Conservation (phyloP, 78 protist genomes). For the slime mould (Dictyostelium discoideum) region DNA sequence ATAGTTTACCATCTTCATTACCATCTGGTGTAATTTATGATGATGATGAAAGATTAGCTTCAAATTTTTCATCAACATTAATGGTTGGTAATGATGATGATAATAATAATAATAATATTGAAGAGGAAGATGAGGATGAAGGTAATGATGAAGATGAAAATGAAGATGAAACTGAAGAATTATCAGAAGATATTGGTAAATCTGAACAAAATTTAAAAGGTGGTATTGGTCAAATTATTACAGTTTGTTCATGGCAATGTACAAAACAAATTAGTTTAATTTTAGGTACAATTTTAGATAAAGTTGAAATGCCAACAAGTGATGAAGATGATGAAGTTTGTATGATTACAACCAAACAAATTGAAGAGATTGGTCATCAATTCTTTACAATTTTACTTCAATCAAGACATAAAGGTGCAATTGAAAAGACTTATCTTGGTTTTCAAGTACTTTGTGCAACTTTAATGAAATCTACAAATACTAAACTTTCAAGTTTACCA, state of each 20-base stretch:
- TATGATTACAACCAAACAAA: constrained; percentile 35
- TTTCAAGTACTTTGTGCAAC: constrained; percentile 75
- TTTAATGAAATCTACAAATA: constrained; percentile 29
- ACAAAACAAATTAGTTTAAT: constrained; percentile 69
- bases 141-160: neutral
- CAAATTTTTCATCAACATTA: constrained; percentile 13
- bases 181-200: neutral
- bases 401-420: constrained; percentile 81
- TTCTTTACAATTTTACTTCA: constrained; percentile 50
- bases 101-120: neutral
- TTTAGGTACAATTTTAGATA: constrained; percentile 63
- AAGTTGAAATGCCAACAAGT: constrained; percentile 31
- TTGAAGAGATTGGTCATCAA: constrained; percentile 59
- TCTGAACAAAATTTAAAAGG: constrained; percentile 30
- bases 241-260: constrained; percentile 79
- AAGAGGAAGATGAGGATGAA: neutral
- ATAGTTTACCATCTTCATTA: constrained; percentile 35
- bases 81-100: constrained; percentile 15
- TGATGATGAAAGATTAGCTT: constrained; percentile 66
- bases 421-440: constrained; percentile 80
- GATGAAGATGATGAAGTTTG: neutral
- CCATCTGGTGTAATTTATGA: constrained; percentile 70
- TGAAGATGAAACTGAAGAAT: neutral
- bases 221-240: constrained; percentile 79
- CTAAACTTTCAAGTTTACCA: constrained; percentile 41